Conservation (phyloP, 345 rosid species). For the Dimocarpus longan region DNA sequence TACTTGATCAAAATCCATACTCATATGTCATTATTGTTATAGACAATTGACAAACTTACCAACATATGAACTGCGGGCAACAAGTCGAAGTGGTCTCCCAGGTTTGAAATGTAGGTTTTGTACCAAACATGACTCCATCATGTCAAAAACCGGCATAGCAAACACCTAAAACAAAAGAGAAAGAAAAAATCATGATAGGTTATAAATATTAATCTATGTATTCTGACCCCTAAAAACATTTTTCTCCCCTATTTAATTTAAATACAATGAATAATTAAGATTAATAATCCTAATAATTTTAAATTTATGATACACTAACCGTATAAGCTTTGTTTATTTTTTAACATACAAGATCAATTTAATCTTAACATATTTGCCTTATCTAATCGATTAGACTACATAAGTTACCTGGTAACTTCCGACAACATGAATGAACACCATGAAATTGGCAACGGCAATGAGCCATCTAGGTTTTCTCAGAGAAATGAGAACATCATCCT, state of each 20-base stretch:
- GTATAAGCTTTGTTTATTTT: too few relatives aligned
- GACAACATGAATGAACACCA: constrained; percentile 57
- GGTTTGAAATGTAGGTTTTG: constrained; percentile 37
- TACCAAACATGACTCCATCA: constrained; percentile 45
- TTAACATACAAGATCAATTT: too few relatives aligned
- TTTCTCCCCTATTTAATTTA: too few relatives aligned
- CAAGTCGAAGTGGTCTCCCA: constrained; percentile 32
- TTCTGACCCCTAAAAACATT: too few relatives aligned
- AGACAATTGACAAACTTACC: constrained; percentile 26
- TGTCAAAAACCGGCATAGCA: constrained; percentile 54
- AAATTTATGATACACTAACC: too few relatives aligned
- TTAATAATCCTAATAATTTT: too few relatives aligned
- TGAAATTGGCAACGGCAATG: constrained; percentile 43
- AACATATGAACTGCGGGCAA: constrained; percentile 45
- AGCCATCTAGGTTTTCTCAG: constrained; percentile 48
- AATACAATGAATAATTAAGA: too few relatives aligned
- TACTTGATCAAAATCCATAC: too few relatives aligned
- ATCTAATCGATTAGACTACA: not conserved
- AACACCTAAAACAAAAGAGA: constrained; percentile 35
- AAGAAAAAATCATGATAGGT: too few relatives aligned
- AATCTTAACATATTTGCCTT: not conserved
- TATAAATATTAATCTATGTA: not conserved
- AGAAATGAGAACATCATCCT: constrained; percentile 59
- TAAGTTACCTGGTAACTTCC: constrained; percentile 58
- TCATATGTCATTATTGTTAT: too few relatives aligned